Evolutionary conservation across 371 early-diverging fungal genomes (phyloP).

Genomic region (Mortierella sp.): DNA sequence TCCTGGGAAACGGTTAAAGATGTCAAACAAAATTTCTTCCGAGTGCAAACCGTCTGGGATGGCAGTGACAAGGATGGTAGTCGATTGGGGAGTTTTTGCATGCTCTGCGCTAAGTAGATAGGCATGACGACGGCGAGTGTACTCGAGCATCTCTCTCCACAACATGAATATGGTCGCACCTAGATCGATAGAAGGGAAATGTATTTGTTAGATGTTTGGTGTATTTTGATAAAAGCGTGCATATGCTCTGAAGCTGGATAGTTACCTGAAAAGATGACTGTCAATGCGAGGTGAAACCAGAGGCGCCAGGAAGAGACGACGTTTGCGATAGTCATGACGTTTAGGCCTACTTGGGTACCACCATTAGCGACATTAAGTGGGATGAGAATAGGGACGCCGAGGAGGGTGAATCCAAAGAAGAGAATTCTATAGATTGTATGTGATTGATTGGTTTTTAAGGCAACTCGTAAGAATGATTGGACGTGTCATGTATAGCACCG

Average conservation of each 20-base stretch:
- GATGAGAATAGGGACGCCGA: slow-evolving; percentile 75
- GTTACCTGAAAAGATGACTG: slow-evolving; percentile 69
- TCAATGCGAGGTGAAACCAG: slow-evolving; percentile 80
- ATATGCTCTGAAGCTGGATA: background rate
- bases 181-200: slow-evolving; percentile 8
- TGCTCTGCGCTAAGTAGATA: slow-evolving; percentile 71
- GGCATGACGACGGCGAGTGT: slow-evolving; percentile 76
- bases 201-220: background rate
- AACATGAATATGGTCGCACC: slow-evolving; percentile 67
- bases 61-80: slow-evolving; percentile 74
- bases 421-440: slow-evolving; percentile 15
- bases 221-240: no score
- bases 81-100: slow-evolving; percentile 70
- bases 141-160: slow-evolving; percentile 72
- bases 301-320: slow-evolving; percentile 59
- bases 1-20: slow-evolving; percentile 80
- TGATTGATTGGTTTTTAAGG: no score
- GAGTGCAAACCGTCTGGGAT: slow-evolving; percentile 65
- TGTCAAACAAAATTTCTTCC: slow-evolving; percentile 59
- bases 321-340: slow-evolving; percentile 75
- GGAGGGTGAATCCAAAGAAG: slow-evolving; percentile 68
- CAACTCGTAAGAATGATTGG: no score
- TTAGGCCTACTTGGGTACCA: slow-evolving; percentile 43
- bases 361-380: slow-evolving; percentile 74
- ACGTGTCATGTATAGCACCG: no score